These are phyloP conservation scores for sunflower (Helianthus annuus) DNA, from an alignment of 129 eudicot species.

Conservation along the genomic window HanXRQr2.0-SUNRISE NC_035444.2:6942577-6943076, in stretches of 20 bases:
- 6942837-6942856: neutral
- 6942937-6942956: no score
- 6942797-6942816: neutral
- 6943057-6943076: no score
- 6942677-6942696: constrained; percentile 97
- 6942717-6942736: constrained; percentile 77
- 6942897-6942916: neutral
- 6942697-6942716: constrained; percentile 98
- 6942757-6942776: constrained; percentile 66
- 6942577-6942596: constrained; percentile 32
- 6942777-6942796: neutral
- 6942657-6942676: constrained; percentile 92
- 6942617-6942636: constrained; percentile 76
- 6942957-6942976: no score
- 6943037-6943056: no score
- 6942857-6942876: neutral
- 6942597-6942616: constrained; percentile 83
- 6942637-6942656: constrained; percentile 59
- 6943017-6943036: no score
- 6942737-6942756: constrained; percentile 73
- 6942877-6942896: neutral
- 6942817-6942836: neutral
- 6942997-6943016: no score
- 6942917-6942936: no score
- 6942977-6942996: no score